Percentiles rank a stretch among this genome's conserved stretches.
Evolutionary conservation across 2,329 filamentous ascomycete species (phyloP).

Genomic region (Calonectria pteridis): DNA sequence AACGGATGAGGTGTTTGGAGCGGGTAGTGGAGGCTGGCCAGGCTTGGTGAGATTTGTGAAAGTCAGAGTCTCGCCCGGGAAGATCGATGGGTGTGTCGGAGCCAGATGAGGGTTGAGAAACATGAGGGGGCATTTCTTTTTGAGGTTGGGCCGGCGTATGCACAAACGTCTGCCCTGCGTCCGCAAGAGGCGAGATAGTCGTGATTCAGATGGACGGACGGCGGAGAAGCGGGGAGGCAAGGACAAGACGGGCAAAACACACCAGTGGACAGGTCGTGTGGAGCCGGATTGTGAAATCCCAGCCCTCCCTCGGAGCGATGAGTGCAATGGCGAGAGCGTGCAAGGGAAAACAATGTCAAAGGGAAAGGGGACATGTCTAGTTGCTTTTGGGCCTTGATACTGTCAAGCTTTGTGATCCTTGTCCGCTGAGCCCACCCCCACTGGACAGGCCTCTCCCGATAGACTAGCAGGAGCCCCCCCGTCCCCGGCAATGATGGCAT

Average conservation of each 20-base stretch:
- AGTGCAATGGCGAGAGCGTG: conserved; percentile 23
- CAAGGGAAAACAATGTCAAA: conserved; percentile 30
- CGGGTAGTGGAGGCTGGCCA: conserved; percentile 40
- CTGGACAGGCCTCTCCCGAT: conserved; percentile 36
- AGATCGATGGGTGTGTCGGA: conserved; percentile 40
- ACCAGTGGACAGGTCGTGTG: conserved; percentile 36
- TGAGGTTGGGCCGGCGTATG: conserved; percentile 47
- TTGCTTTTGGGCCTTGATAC: conserved; percentile 45
- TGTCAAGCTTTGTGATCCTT: conserved; percentile 41
- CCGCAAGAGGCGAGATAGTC: conserved; percentile 43
- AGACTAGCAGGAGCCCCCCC: conserved; percentile 25
- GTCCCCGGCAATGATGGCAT: conserved; percentile 35
- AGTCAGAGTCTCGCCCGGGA: conserved; percentile 46
- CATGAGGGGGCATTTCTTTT: conserved; percentile 51
- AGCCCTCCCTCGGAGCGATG: conserved; percentile 38
- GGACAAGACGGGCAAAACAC: conserved; percentile 35
- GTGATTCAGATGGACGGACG: conserved; percentile 41
- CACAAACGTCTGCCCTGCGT: conserved; percentile 45
- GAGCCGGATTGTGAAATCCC: conserved; percentile 36
- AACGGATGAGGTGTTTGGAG: conserved; percentile 34
- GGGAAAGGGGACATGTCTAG: conserved; percentile 36
- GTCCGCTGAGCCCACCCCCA: conserved; percentile 41
- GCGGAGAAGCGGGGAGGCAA: conserved; percentile 34
- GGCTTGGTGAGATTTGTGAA: conserved; percentile 43
- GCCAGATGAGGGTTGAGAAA: conserved; percentile 43